phyloP scores from a whole-genome alignment of 1,284 basidiomycete genomes.

The Ustilago cynodontis region DNA sequence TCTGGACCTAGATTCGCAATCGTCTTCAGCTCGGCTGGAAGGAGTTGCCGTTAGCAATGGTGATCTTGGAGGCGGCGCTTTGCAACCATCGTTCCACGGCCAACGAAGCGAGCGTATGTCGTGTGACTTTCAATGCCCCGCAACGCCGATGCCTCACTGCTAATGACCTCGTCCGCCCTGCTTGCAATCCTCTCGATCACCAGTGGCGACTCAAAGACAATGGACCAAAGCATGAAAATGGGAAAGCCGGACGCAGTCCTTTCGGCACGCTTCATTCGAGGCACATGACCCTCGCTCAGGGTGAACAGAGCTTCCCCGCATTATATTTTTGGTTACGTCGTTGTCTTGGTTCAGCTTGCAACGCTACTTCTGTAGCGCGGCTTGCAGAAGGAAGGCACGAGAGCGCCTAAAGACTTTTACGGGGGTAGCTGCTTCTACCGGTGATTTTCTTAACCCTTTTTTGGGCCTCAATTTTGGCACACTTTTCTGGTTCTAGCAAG shows the following conservation, averaged over 20 bases:
- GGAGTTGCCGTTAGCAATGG: neutral
- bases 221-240: neutral
- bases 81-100: no score
- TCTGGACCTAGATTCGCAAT: neutral
- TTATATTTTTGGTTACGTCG: neutral
- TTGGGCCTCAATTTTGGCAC: neutral
- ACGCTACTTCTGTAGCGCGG: no score
- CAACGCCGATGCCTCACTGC: neutral
- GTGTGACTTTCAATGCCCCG: neutral
- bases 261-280: neutral
- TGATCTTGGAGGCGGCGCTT: no score
- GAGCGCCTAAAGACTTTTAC: no score
- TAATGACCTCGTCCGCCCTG: neutral
- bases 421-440: neutral
- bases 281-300: slow-evolving; percentile 2
- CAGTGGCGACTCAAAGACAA: neutral
- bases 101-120: slow-evolving; percentile 1
- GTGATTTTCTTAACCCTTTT: neutral
- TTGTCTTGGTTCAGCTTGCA: no score
- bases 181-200: neutral
- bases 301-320: slow-evolving; percentile 3
- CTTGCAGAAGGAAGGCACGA: no score
- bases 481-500: neutral
- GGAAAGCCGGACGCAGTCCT: neutral
- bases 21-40: no score